Conservation (phyloP, 164 flowering plant species). For the Liriodendron chinense region DNA sequence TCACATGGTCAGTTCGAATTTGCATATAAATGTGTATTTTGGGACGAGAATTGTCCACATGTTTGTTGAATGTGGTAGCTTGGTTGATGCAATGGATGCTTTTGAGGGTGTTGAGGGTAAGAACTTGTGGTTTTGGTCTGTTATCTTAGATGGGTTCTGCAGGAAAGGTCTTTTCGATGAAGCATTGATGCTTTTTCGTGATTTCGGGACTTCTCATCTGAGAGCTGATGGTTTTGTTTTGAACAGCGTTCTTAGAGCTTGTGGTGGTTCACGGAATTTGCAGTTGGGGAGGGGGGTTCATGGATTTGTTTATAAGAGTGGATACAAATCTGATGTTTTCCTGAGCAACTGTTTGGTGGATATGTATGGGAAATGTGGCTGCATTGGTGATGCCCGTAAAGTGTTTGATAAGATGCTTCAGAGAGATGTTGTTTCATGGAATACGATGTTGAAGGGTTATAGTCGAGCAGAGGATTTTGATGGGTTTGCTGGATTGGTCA, state of each 20-base stretch:
- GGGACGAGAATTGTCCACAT: slow-evolving; percentile 6
- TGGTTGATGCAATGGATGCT: slow-evolving; percentile 8
- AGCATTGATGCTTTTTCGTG: slow-evolving; percentile 10
- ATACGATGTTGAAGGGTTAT: slow-evolving; percentile 15
- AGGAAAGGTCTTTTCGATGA: slow-evolving; percentile 4
- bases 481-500: slow-evolving; percentile 14
- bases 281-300: slow-evolving; percentile 17
- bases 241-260: slow-evolving; percentile 9
- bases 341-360: slow-evolving; percentile 18
- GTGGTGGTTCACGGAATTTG: slow-evolving; percentile 3
- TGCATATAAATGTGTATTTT: slow-evolving; percentile 3
- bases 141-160: slow-evolving; percentile 15
- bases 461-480: not conserved
- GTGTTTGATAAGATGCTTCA: slow-evolving; percentile 9
- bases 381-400: not conserved
- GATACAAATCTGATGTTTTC: slow-evolving; percentile 13
- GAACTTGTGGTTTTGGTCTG: slow-evolving; percentile 7
- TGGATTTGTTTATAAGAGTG: slow-evolving; percentile 10
- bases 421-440: slow-evolving; percentile 17
- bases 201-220: not conserved
- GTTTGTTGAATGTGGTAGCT: slow-evolving; percentile 16
- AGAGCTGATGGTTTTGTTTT: slow-evolving; percentile 15
- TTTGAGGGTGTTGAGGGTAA: slow-evolving; percentile 7
- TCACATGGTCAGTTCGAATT: slow-evolving; percentile 2
- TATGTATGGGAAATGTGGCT: slow-evolving; percentile 14